These are phyloP conservation scores for Saccharomyces mikatae DNA, from an alignment of 805 yeast species.

Conservation along the genomic window DNA sequence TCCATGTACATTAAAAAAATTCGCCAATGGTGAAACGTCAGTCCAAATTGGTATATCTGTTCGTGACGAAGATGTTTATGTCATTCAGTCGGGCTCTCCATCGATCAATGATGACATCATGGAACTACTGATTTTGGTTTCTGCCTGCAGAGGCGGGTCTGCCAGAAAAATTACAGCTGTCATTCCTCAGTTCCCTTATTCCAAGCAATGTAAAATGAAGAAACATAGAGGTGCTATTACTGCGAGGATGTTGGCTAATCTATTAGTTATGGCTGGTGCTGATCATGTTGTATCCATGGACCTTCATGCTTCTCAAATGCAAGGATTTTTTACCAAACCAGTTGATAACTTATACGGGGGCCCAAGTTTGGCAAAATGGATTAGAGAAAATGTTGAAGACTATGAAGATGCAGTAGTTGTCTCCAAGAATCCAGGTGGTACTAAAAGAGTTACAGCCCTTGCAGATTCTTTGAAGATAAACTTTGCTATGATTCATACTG, in stretches of 20 bases:
- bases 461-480: slow-evolving; percentile 95
- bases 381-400: slow-evolving; percentile 78
- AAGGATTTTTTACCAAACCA: slow-evolving; percentile 94
- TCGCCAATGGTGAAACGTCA: slow-evolving; percentile 95
- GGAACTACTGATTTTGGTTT: slow-evolving; percentile 87
- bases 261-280: slow-evolving; percentile 96
- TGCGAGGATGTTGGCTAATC: slow-evolving; percentile 94
- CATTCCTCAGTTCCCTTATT: slow-evolving; percentile 94
- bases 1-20: slow-evolving; percentile 82
- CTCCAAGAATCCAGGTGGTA: slow-evolving; percentile 98
- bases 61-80: slow-evolving; percentile 93
- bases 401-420: slow-evolving; percentile 89
- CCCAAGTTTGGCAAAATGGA: slow-evolving; percentile 94
- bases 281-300: slow-evolving; percentile 98
- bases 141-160: slow-evolving; percentile 96
- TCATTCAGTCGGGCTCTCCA: slow-evolving; percentile 86
- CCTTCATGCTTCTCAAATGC: slow-evolving; percentile 94
- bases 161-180: slow-evolving; percentile 96
- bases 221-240: slow-evolving; percentile 98
- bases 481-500: slow-evolving; percentile 98
- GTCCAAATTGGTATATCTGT: slow-evolving; percentile 93
- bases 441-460: slow-evolving; percentile 92
- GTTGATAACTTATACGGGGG: slow-evolving; percentile 96
- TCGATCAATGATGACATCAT: slow-evolving; percentile 84
- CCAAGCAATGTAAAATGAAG: slow-evolving; percentile 96